Evolutionary conservation across 2,329 filamentous ascomycete species (phyloP).

Genomic region (Pestalotiopsis sp.): DNA sequence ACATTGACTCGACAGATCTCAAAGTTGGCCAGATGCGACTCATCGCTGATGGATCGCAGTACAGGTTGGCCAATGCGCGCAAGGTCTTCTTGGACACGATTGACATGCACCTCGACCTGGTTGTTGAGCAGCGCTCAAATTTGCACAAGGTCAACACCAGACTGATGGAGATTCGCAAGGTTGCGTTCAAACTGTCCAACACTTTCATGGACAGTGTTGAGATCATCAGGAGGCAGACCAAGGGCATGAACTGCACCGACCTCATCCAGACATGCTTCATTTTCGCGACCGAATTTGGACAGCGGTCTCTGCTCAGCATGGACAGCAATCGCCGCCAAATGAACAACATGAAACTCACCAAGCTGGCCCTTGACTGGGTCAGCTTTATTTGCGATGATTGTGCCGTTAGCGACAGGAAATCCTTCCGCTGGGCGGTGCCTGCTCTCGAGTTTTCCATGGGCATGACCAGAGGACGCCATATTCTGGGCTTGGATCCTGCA

Average conservation of each 20-base stretch:
- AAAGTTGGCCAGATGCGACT: slow-evolving; percentile 85
- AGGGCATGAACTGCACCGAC: slow-evolving; percentile 86
- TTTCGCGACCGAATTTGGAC: slow-evolving; percentile 98
- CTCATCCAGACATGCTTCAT: slow-evolving; percentile 97
- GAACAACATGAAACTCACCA: slow-evolving; percentile 95
- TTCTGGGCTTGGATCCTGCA: slow-evolving; percentile 84
- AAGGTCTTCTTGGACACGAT: slow-evolving; percentile 76
- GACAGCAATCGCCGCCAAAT: slow-evolving; percentile 93
- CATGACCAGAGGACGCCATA: slow-evolving; percentile 92
- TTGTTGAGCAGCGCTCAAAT: slow-evolving; percentile 92
- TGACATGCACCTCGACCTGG: slow-evolving; percentile 82
- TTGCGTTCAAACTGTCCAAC: slow-evolving; percentile 94
- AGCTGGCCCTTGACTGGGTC: slow-evolving; percentile 94
- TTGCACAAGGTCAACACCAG: slow-evolving; percentile 89
- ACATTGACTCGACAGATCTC: slow-evolving; percentile 81
- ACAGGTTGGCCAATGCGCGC: slow-evolving; percentile 78
- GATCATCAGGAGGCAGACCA: slow-evolving; percentile 84
- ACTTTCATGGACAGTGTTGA: slow-evolving; percentile 99
- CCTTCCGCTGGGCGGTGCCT: slow-evolving; percentile 95
- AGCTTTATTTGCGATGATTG: slow-evolving; percentile 98
- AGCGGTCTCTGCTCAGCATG: slow-evolving; percentile 92
- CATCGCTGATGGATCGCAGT: slow-evolving; percentile 84
- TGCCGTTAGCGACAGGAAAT: slow-evolving; percentile 89
- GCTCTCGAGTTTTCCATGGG: slow-evolving; percentile 96
- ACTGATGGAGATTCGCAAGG: slow-evolving; percentile 91